These are phyloP conservation scores for Populus deltoides DNA, from an alignment of 345 rosid species.

Conservation along the genomic window DNA sequence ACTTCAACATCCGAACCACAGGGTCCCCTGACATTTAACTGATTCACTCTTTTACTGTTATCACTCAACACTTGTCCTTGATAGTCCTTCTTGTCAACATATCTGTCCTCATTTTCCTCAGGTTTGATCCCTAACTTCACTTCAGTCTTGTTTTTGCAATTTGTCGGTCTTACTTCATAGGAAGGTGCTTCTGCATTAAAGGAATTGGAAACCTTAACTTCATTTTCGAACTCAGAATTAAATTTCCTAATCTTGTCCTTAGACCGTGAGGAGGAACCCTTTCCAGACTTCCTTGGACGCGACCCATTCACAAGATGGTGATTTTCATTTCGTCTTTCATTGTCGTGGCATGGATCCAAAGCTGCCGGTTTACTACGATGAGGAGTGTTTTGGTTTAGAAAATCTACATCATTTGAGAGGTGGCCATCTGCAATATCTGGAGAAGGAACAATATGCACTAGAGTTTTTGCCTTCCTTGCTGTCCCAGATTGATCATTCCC, in stretches of 20 bases:
- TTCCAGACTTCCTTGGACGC: slow-evolving; percentile 54
- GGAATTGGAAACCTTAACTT: slow-evolving; percentile 37
- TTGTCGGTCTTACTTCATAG: slow-evolving; percentile 40
- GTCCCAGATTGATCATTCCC: slow-evolving; percentile 58
- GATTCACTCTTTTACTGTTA: slow-evolving; percentile 40
- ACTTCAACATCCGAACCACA: slow-evolving; percentile 43
- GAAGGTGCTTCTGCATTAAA: slow-evolving; percentile 28
- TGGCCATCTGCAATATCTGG: slow-evolving; percentile 36
- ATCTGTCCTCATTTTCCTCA: slow-evolving; percentile 41
- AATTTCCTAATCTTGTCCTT: slow-evolving; percentile 56
- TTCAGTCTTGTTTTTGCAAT: slow-evolving; percentile 38
- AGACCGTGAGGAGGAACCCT: slow-evolving; percentile 59
- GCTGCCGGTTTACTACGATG: slow-evolving; percentile 25
- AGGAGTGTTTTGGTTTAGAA: slow-evolving; percentile 33
- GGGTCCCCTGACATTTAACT: slow-evolving; percentile 26
- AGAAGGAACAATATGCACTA: slow-evolving; percentile 35
- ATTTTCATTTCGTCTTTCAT: slow-evolving; percentile 47
- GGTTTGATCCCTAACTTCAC: slow-evolving; percentile 37
- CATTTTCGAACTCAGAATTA: slow-evolving; percentile 25
- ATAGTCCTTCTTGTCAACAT: slow-evolving; percentile 46
- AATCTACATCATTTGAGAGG: slow-evolving; percentile 41
- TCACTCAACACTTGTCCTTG: slow-evolving; percentile 35
- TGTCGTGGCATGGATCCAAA: slow-evolving; percentile 32
- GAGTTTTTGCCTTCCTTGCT: slow-evolving; percentile 40
- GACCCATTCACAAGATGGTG: slow-evolving; percentile 42